Evolutionary conservation across 1,284 basidiomycete species (phyloP), one percentile per base, ranked within the genome.

Genomic region (Marasmius fiardii): DNA sequence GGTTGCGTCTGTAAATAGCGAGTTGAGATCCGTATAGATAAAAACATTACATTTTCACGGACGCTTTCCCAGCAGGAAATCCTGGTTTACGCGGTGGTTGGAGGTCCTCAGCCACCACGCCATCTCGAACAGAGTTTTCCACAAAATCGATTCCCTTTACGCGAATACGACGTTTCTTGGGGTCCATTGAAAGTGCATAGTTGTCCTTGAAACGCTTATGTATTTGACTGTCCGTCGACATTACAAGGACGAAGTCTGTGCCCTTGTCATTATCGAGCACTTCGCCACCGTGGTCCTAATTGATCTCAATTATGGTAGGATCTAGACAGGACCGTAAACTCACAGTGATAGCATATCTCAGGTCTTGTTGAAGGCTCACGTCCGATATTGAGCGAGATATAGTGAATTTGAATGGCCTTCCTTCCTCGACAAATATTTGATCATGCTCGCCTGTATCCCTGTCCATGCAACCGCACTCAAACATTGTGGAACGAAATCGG

Each of bases 111-210:
- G 24, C 7, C 1, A 54, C 3, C 2, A 0, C 2, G n/a, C 56
- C 53, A 10, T 18, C 18, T 14, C n/a, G 5, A 21, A 60, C 24
- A 28, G 52, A 57, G 14, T 51, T 24, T 18, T 55, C 28, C 11
- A 60, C 53, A 26, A 49, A 60, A 10, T 43, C 34, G 43, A 60
- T 52, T 26, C 48, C 50, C 20, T 44, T 26, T 7, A 60, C 51
- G 24, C 28, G 47, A 3, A 60, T 53, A n/a, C 50, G 43, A 1
- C 55, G 39, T 39, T 53, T 57, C 18, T 47, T n/a, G 12, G 7
- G 12, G 26, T 60, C 53, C 10, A 43, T 26, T 44, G 54, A 56
- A 14, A 28, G 20, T 26, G 43, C 51, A 33, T 57, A 60, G 10
- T 53, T 47, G 14, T 21, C 21, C 39, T 57, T 55, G 20, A 52